These are phyloP conservation scores for Podospora comata DNA, from an alignment of 495 filamentous ascomycete genomes.

Conservation along the genomic window DNA sequence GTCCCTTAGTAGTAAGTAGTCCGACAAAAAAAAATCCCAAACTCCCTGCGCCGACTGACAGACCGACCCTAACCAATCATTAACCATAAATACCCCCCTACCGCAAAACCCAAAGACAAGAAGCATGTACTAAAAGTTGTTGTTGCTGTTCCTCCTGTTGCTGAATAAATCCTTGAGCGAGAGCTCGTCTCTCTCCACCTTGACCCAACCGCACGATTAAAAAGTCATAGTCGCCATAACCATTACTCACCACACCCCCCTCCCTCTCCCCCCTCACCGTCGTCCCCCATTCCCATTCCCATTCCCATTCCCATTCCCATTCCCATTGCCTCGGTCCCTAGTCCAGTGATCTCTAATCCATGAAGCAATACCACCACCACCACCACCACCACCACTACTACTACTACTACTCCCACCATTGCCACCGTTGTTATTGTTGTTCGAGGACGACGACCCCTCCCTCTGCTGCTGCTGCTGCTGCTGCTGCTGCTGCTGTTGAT, in stretches of 20 bases:
- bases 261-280: background rate
- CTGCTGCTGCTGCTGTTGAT: background rate
- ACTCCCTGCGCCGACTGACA: too few relatives aligned
- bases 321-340: background rate
- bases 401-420: slow-evolving; percentile 1
- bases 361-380: background rate
- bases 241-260: background rate
- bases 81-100: too few relatives aligned
- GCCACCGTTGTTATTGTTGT: background rate
- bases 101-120: too few relatives aligned
- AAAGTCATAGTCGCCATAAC: background rate
- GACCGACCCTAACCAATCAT: too few relatives aligned
- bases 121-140: too few relatives aligned
- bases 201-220: background rate
- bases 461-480: background rate
- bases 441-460: background rate
- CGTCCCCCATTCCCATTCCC: background rate
- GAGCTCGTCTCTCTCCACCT: too few relatives aligned
- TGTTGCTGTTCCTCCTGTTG: too few relatives aligned
- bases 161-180: too few relatives aligned
- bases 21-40: too few relatives aligned
- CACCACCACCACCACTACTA: background rate
- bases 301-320: background rate
- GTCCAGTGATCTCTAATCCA: slow-evolving; percentile 9
- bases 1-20: too few relatives aligned